Conservation (phyloP, 1,284 basidiomycete species). For the Cutaneotrichosporon arboriforme region DNA sequence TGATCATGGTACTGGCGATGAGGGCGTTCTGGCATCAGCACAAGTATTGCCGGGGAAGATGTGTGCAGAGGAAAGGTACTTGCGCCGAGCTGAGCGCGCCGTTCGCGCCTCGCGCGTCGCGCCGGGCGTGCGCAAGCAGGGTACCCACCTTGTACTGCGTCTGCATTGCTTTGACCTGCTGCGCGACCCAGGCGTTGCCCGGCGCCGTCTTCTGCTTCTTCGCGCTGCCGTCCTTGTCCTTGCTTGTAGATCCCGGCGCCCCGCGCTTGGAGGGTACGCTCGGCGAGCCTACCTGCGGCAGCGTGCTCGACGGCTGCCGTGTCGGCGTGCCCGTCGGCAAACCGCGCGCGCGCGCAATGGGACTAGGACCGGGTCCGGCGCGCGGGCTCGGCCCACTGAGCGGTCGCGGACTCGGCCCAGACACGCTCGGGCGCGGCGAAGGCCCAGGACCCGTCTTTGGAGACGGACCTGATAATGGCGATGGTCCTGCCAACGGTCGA, state of each 20-base stretch:
- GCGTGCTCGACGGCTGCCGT: background rate
- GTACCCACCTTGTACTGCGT: constrained; percentile 24
- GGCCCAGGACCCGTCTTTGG: constrained; percentile 15
- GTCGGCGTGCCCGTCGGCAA: constrained; percentile 1
- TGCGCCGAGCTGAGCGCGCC: too few relatives aligned
- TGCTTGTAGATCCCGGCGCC: background rate
- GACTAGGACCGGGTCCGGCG: constrained; percentile 2
- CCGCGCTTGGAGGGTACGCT: constrained; percentile 1
- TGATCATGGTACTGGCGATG: constrained; percentile 24
- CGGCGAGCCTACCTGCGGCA: constrained; percentile 2
- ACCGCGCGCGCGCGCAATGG: constrained; percentile 7
- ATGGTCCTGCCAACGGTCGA: constrained; percentile 5
- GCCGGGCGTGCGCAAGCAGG: too few relatives aligned
- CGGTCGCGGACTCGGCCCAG: constrained; percentile 9
- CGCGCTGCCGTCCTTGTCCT: constrained; percentile 1
- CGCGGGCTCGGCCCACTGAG: constrained; percentile 12
- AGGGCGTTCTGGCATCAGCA: constrained; percentile 23
- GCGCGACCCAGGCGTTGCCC: constrained; percentile 26
- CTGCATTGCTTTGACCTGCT: constrained; percentile 25
- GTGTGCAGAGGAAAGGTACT: background rate
- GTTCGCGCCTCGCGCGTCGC: too few relatives aligned
- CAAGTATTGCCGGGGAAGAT: too few relatives aligned
- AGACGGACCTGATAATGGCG: constrained; percentile 10
- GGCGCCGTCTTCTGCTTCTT: constrained; percentile 17
- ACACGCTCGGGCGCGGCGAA: constrained; percentile 7